Percentiles rank a stretch among this genome's conserved stretches.
These are phyloP conservation scores for Marsdenia floribunda DNA, from an alignment of 257 asterid genomes.

Conservation along the genomic window DNA sequence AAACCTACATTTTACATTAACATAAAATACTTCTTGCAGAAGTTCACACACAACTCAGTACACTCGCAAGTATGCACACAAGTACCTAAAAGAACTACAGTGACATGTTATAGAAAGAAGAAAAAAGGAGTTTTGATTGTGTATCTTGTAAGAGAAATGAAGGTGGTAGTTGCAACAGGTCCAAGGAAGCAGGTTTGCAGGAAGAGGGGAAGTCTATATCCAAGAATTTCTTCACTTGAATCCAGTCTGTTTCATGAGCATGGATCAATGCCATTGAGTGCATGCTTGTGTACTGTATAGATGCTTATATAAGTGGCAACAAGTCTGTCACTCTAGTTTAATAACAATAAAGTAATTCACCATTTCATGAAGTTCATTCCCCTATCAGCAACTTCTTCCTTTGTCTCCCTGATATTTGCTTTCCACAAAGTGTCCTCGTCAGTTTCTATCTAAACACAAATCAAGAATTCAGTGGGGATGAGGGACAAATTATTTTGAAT, in stretches of 20 bases:
- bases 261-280: not conserved
- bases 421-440: conserved; percentile 78
- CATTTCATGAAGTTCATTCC: conserved; percentile 76
- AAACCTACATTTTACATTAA: not conserved
- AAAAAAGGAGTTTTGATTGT: not conserved
- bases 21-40: not conserved
- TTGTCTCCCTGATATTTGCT: conserved; percentile 78
- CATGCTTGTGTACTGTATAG: not conserved
- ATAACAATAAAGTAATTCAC: conserved; percentile 24
- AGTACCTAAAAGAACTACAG: not conserved
- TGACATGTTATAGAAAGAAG: not conserved
- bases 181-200: not conserved
- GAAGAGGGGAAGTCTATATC: not conserved
- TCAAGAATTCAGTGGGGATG: conserved; percentile 3
- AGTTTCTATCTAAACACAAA: conserved; percentile 65
- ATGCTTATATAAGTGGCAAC: not conserved
- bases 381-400: conserved; percentile 67
- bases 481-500: not conserved
- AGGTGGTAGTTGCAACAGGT: not conserved
- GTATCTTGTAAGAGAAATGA: not conserved
- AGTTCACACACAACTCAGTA: not conserved
- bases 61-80: no score
- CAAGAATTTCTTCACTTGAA: not conserved
- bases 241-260: not conserved
- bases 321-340: not conserved